Base-by-base conservation (phyloP, 192 early-diverging fungal species). In the Backusella macrospora region DNA sequence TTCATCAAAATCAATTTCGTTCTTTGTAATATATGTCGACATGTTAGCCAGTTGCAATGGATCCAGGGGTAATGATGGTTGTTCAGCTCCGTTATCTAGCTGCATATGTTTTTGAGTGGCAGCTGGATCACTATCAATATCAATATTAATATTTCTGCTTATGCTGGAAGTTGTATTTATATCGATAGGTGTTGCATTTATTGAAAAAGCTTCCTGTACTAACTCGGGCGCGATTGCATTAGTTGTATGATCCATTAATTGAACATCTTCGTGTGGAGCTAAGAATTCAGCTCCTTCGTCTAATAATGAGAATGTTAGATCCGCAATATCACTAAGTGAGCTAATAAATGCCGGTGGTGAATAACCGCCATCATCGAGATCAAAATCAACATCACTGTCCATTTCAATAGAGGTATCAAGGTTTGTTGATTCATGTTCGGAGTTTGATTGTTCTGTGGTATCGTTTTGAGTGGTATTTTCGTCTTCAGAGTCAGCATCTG, bases 401-500 rank as follows among this genome's bases (percentile, higher is more conserved):
- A 59, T 59, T 59, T 59, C 52, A 10, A 59, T 59, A 12, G 52
- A 59, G 23, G 52, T 59, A 59, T 59, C 52, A 12, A 59, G 23
- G 10, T 59, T 6, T 59, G 52, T 59, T 13, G 52, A 59, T 59
- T 59, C 52, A 59, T 12, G 26, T 10, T 59, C 52, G 10, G 52
- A 59, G 26, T 59, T 59, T 12, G 52, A 59, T 59, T 59, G 52
- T 4, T 59, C 52, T 4, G 21, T 26, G 21, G 9, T 26, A 8
- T 59, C 52, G 26, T 59, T 59, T 59, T 59, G 52, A 18, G 52
- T 59, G 21, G 52, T 59, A 23, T 29, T 59, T 23, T 23, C 52
- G 26, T 18, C 21, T 10, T 59, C 52, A 3, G 52, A 59, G 10
- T 59, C 52, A 13, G 52, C 13, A 26, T 59, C 52, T 8, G 52